Percentiles rank a stretch among this genome's conserved stretches.
Conservation (phyloP, 2,329 filamentous ascomycete genomes). For the Nemania bipapillata region DNA sequence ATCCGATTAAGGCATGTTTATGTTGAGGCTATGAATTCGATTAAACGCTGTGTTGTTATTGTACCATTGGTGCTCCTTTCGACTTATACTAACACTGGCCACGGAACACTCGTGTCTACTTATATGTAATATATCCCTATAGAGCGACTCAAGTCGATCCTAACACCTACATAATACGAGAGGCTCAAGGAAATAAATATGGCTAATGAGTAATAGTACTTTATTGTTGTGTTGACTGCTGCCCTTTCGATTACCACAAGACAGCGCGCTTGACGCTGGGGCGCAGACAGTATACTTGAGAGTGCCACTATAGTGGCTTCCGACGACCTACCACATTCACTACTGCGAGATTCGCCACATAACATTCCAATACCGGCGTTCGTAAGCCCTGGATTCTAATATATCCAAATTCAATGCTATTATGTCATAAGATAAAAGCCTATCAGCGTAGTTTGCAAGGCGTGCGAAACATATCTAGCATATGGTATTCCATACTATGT, state of each 20-base stretch:
- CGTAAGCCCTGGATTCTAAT: not conserved
- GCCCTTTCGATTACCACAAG: not conserved
- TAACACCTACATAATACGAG: not conserved
- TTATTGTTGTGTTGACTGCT: not conserved
- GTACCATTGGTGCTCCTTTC: not conserved
- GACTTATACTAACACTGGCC: not conserved
- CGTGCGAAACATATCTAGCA: not conserved
- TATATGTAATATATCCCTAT: not conserved
- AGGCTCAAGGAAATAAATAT: not conserved
- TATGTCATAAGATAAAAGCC: too few relatives aligned
- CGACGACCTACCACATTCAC: not conserved
- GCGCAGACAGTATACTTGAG: not conserved
- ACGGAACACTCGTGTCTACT: too few relatives aligned
- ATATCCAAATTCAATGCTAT: not conserved
- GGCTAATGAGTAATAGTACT: not conserved
- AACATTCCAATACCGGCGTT: not conserved
- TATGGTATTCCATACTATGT: too few relatives aligned
- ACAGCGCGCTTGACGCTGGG: not conserved
- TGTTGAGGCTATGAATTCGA: not conserved
- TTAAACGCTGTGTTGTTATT: not conserved
- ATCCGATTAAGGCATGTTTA: not conserved
- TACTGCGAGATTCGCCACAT: not conserved
- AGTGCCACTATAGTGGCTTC: not conserved
- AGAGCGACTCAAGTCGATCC: not conserved
- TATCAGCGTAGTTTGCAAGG: too few relatives aligned